These are phyloP conservation scores for Penicillium parvum DNA, from an alignment of 495 filamentous ascomycete genomes.

Conservation along the genomic window DNA sequence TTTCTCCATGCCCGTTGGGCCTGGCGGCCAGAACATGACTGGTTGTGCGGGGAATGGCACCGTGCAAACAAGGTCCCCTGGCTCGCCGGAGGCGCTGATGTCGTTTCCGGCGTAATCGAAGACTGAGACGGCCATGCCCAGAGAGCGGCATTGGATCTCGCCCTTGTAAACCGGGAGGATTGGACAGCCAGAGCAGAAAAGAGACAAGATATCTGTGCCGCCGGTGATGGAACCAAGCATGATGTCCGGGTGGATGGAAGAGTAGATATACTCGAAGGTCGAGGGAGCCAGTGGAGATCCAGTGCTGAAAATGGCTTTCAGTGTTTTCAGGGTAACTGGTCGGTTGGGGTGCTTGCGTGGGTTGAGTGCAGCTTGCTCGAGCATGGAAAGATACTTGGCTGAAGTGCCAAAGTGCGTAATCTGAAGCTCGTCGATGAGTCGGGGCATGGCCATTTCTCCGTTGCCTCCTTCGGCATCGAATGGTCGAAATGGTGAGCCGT, in stretches of 20 bases:
- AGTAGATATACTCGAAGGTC: slow-evolving; percentile 86
- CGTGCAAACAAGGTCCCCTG: slow-evolving; percentile 88
- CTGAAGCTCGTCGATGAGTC: slow-evolving; percentile 61
- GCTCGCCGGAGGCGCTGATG: slow-evolving; percentile 52
- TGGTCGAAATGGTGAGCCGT: slow-evolving; percentile 79
- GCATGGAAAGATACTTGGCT: slow-evolving; percentile 84
- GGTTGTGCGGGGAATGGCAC: slow-evolving; percentile 88
- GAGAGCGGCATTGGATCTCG: slow-evolving; percentile 84
- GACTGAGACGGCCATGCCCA: slow-evolving; percentile 85
- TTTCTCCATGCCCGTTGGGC: slow-evolving; percentile 59
- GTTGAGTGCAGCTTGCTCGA: slow-evolving; percentile 73
- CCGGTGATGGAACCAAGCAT: slow-evolving; percentile 84
- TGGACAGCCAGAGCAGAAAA: slow-evolving; percentile 84
- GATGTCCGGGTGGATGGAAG: slow-evolving; percentile 66
- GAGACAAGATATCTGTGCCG: slow-evolving; percentile 89
- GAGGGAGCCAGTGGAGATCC: slow-evolving; percentile 88
- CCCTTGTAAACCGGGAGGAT: slow-evolving; percentile 81
- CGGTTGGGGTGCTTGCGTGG: slow-evolving; percentile 51
- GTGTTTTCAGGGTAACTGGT: slow-evolving; percentile 48
- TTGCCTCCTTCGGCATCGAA: slow-evolving; percentile 46
- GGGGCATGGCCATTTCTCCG: slow-evolving; percentile 65
- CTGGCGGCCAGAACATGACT: slow-evolving; percentile 73
- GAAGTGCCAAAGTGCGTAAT: slow-evolving; percentile 92
- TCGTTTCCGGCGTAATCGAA: slow-evolving; percentile 60
- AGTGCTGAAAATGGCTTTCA: slow-evolving; percentile 85